Conservation (phyloP, 2,329 filamentous ascomycete genomes). For the Aspergillus fumigatiaffinis region DNA sequence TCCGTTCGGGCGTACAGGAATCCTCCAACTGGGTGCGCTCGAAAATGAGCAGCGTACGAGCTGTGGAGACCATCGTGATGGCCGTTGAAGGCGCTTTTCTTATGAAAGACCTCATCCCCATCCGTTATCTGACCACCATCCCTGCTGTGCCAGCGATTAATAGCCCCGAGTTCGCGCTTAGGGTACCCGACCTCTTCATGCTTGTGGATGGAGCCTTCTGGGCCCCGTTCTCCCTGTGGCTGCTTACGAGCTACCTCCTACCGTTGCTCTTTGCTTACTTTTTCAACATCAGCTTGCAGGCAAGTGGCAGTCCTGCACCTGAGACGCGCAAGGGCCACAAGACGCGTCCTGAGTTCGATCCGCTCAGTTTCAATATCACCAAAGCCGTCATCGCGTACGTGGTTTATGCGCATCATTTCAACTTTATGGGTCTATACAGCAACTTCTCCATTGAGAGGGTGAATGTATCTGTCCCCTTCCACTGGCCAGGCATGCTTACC, state of each 20-base stretch:
- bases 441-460: slow-evolving; percentile 34
- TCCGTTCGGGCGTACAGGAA: slow-evolving; percentile 33
- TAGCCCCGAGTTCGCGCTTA: slow-evolving; percentile 58
- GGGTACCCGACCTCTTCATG: slow-evolving; percentile 75
- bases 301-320: slow-evolving; percentile 17
- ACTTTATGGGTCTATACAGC: slow-evolving; percentile 36
- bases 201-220: slow-evolving; percentile 77
- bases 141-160: slow-evolving; percentile 57
- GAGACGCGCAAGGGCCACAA: slow-evolving; percentile 21
- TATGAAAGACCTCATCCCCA: slow-evolving; percentile 65
- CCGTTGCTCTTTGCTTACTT: slow-evolving; percentile 78
- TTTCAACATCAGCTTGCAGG: slow-evolving; percentile 71
- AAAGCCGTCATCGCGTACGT: slow-evolving; percentile 80
- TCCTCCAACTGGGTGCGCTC: slow-evolving; percentile 61
- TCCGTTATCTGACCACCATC: slow-evolving; percentile 68
- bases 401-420: slow-evolving; percentile 60
- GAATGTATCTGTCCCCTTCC: slow-evolving; percentile 36
- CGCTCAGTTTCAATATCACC: slow-evolving; percentile 81
- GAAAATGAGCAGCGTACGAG: slow-evolving; percentile 64
- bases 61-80: slow-evolving; percentile 66
- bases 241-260: slow-evolving; percentile 64
- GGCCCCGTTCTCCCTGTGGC: slow-evolving; percentile 75
- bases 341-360: slow-evolving; percentile 58
- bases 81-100: slow-evolving; percentile 68
- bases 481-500: slow-evolving; percentile 37